These are phyloP conservation scores for Aphanomyces stellatus DNA, from an alignment of 352 stramenopile species.

Conservation along the genomic window DNA sequence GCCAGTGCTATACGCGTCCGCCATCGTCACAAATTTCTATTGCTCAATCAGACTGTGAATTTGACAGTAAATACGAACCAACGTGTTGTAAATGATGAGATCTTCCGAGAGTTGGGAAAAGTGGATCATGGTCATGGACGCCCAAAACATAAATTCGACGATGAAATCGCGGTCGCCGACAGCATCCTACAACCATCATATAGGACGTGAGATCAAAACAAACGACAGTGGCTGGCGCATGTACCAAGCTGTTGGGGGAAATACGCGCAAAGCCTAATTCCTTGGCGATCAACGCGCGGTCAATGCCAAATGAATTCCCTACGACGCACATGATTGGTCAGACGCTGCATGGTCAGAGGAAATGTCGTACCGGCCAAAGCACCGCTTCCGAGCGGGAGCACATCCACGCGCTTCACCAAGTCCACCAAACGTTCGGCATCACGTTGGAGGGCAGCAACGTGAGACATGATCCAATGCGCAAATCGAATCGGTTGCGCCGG, in stretches of 20 bases:
- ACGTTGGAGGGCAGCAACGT: conserved; percentile 89
- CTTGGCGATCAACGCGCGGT: conserved; percentile 89
- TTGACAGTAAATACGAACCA: conserved; percentile 27
- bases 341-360: neutral
- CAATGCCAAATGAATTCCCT: conserved; percentile 95
- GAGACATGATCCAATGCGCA: conserved; percentile 96
- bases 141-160: conserved; percentile 98
- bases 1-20: conserved; percentile 97
- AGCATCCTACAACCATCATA: conserved; percentile 59
- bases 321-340: too few species aligned
- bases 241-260: conserved; percentile 90
- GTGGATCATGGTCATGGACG: conserved; percentile 93
- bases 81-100: conserved; percentile 97
- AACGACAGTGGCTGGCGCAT: too few species aligned
- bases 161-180: conserved; percentile 99
- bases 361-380: conserved; percentile 78
- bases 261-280: conserved; percentile 92
- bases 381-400: conserved; percentile 94
- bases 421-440: conserved; percentile 92
- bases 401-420: conserved; percentile 92
- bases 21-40: conserved; percentile 91
- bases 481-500: conserved; percentile 97
- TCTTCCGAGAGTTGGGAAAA: conserved; percentile 97
- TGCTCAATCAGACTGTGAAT: neutral
- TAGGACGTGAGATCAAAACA: neutral